Base-by-base conservation (phyloP, 306 rosid species). In the Trifolium subterraneum region DNA sequence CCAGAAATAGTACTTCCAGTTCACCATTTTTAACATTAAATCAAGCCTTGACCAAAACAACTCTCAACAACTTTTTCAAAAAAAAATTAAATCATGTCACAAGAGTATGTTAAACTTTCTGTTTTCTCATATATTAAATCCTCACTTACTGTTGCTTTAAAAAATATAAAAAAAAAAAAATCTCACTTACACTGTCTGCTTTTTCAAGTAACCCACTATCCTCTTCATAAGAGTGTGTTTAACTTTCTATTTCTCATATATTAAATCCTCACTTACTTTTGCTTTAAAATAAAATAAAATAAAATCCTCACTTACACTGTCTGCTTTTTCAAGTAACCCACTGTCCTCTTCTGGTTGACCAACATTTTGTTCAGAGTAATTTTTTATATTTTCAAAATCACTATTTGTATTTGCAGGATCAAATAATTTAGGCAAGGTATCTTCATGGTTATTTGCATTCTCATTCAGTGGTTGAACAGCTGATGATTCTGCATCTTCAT, bases 171-270 rank as follows among this genome's bases (percentile, higher is more conserved):
- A n/a, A n/a, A n/a, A n/a, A n/a, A n/a, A 25, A 84, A 79, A 79
- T 84, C 50, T 79, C 87, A 79, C 71, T 80, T 68, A 71, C 81
- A 68, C 70, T 63, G 23, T 88, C 82, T 64, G 84, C 52, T 64
- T 78, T 82, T 68, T 45, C 75, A 77, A 72, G 84, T 78, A 81
- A 77, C 35, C 68, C 64, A 39, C 60, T 78, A 73, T 73, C 84
- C 63, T 55, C 84, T 19, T 65, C 83, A n/a, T n/a, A 67, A 76
- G 77, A 45, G 78, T 55, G 25, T 11, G 77, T 79, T 61, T 47
- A 78, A 92, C 95, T 90, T 80, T 61, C 87, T 82, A 4, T 83
- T 74, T 86, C 69, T 84, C 90, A 10, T 87, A 78, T 81, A 56
- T 81, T 81, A 84, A 79, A 79, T 85, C 86, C 50, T 79, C 86